Base-by-base conservation (phyloP, 2,329 filamentous ascomycete genomes). In the Hymenoscyphus infarciens region DNA sequence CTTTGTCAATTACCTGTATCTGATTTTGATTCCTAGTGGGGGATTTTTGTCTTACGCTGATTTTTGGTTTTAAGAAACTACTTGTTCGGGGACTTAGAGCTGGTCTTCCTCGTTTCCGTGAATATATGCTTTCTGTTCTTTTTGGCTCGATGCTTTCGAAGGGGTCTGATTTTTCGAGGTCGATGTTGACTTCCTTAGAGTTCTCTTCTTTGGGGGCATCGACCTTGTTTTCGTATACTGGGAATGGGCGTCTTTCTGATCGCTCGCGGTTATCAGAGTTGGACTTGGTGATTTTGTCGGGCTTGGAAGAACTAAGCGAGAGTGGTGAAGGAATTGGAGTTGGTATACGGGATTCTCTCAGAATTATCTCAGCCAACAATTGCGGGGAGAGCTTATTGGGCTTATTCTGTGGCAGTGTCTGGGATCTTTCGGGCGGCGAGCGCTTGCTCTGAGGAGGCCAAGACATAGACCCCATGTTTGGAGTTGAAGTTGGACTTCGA, bases 61-160 rank as follows among this genome's bases (percentile, higher is more conserved):
- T 22, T 52, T 52, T 52, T 25, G 45, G 45, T 52, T 52, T 52
- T 13, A 52, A n/a, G 19, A 52, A 52, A 52, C 45, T 52, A 13
- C 45, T 52, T 52, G 45, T 25, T 13, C 45, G 45, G 10, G 19
- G 45, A 27, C 45, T 52, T 3, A 25, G 10, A 25, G 19, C 19
- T 52, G 45, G 45, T 22, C 45, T 22, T 13, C 45, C 45, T 25
- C 19, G 45, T 52, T 52, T 52, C 25, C 45, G n/a, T 3, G 45
- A 52, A 19, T 52, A 52, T 52, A 52, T 52, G 19, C 19, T 52
- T n/a, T 22, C 19, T 11, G 8, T 11, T 52, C 19, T 52, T 52
- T 19, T 11, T 52, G 19, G 19, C 5, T 25, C 11, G 19, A 52
- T 22, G 1, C 45, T 52, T n/a, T 52, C 19, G 3, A 52, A 52